Conservation (phyloP, 148 eudicot genomes). For the Fallopia convolvulus region DNA sequence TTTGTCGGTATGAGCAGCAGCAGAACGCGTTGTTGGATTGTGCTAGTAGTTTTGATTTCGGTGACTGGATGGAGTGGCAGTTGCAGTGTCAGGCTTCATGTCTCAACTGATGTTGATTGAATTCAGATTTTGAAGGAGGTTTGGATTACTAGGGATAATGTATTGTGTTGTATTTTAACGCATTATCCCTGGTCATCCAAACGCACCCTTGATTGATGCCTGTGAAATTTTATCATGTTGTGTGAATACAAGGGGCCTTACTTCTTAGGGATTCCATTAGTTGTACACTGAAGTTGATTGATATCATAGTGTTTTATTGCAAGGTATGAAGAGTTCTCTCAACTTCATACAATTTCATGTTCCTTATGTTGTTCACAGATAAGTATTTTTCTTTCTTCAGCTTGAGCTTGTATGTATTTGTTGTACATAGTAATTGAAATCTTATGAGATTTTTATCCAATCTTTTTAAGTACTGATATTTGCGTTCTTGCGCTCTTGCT, state of each 20-base stretch:
- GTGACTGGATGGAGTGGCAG: slow-evolving; percentile 89
- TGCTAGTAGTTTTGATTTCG: slow-evolving; percentile 83
- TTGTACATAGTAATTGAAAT: slow-evolving; percentile 9
- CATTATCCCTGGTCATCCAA: too few species aligned
- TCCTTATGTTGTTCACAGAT: background rate
- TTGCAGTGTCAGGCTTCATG: slow-evolving; percentile 44
- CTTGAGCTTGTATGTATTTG: slow-evolving; percentile 6
- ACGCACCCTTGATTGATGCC: background rate
- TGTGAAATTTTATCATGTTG: background rate
- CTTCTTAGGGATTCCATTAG: slow-evolving; percentile 9
- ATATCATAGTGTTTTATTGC: background rate
- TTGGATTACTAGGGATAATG: background rate
- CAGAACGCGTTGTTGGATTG: slow-evolving; percentile 89
- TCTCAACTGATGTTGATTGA: slow-evolving; percentile 17
- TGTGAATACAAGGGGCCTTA: slow-evolving; percentile 7
- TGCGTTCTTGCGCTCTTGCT: background rate
- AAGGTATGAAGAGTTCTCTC: background rate
- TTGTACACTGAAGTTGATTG: slow-evolving; percentile 6
- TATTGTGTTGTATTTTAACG: too few species aligned
- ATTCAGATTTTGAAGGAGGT: background rate
- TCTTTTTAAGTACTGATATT: background rate
- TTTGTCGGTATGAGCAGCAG: slow-evolving; percentile 88
- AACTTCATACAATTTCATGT: background rate
- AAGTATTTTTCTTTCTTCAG: background rate
- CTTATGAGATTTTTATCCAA: background rate